phyloP scores from a whole-genome alignment of 208 protist species.

The Trypanosoma conorhini region DNA sequence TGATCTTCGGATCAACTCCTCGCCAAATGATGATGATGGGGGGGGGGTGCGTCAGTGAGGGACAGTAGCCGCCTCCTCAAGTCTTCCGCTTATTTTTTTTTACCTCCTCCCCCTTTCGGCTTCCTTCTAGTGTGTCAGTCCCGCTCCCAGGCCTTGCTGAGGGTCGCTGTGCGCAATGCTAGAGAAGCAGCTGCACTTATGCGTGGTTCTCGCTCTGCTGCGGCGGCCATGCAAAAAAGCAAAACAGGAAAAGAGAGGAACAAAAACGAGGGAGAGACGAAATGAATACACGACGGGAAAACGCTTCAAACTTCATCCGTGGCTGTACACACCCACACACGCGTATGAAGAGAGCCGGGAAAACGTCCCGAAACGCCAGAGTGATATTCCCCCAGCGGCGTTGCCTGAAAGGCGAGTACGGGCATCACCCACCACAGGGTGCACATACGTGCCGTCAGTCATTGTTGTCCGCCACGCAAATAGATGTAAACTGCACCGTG shows the following conservation, averaged over 20 bases:
- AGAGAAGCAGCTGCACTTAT: neutral
- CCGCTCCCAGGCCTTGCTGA: neutral
- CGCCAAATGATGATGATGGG: neutral
- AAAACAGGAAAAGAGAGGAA: too few relatives aligned
- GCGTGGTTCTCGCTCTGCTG: neutral
- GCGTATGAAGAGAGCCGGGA: neutral
- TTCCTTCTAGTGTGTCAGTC: neutral
- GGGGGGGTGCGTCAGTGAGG: neutral
- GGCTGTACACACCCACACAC: neutral
- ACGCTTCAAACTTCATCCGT: neutral
- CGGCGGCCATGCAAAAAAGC: neutral
- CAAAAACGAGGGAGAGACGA: too few relatives aligned
- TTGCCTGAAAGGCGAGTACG: neutral
- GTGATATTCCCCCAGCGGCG: too few relatives aligned
- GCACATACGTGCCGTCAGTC: neutral
- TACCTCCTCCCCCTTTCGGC: constrained; percentile 6
- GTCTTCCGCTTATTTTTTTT: neutral
- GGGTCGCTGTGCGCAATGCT: neutral
- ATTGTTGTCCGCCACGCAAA: neutral
- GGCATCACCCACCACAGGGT: neutral
- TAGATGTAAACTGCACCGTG: neutral
- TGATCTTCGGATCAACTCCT: neutral
- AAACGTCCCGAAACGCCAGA: too few relatives aligned
- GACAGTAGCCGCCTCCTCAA: neutral
- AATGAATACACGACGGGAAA: neutral